phyloP scores from a whole-genome alignment of 164 flowering plant genomes.

The Liriodendron chinense region DNA sequence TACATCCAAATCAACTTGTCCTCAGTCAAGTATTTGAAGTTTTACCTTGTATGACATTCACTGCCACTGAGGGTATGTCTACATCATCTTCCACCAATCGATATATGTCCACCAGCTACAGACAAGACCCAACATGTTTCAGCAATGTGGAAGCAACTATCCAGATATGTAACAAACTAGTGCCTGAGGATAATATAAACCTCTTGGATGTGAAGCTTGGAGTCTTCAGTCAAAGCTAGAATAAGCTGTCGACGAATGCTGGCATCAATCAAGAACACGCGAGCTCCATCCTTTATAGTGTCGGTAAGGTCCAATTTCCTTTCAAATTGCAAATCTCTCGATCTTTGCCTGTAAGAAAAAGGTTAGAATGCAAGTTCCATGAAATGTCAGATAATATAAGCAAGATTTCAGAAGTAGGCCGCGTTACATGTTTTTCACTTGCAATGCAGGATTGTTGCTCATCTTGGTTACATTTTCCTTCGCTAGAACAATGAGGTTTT shows the following conservation, averaged over 20 bases:
- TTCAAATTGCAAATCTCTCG: constrained; percentile 41
- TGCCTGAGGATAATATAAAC: constrained; percentile 28
- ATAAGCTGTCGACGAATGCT: constrained; percentile 88
- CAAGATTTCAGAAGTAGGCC: not conserved
- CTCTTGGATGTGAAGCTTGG: constrained; percentile 95
- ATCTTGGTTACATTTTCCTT: constrained; percentile 91
- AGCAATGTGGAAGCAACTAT: not conserved
- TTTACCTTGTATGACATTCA: constrained; percentile 48
- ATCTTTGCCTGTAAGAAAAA: constrained; percentile 36
- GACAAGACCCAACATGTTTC: constrained; percentile 7
- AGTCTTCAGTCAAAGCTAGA: constrained; percentile 94
- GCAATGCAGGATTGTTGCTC: constrained; percentile 92
- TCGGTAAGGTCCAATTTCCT: constrained; percentile 84
- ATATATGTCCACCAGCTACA: constrained; percentile 59
- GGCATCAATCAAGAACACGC: constrained; percentile 77
- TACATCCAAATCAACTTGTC: not conserved
- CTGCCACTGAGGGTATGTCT: constrained; percentile 46
- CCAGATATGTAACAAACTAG: not conserved
- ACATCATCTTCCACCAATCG: constrained; percentile 54
- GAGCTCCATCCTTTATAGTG: constrained; percentile 97
- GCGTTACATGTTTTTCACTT: constrained; percentile 49
- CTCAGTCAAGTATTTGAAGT: not conserved
- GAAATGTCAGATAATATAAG: constrained; percentile 7
- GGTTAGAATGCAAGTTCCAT: not conserved
- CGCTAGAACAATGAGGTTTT: constrained; percentile 85